Base-by-base conservation (phyloP, 371 early-diverging fungal species). In the Aphelidium insulamus region DNA sequence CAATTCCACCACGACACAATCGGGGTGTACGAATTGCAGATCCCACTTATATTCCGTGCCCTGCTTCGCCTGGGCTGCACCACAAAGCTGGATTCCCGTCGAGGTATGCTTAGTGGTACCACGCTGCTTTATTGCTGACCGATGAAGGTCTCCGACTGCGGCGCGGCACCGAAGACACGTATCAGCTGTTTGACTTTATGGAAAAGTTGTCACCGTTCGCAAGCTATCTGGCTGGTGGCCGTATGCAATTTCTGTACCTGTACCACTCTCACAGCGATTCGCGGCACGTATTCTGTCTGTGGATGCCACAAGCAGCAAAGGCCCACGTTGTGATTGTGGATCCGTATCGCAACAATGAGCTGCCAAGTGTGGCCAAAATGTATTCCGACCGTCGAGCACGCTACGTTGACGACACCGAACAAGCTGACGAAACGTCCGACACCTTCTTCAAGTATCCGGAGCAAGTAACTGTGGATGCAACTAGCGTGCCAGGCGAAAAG, bases 1-100 rank as follows among this genome's bases (percentile, higher is more conserved):
- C 44, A 78, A 72, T n/a, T n/a, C 39, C 76, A 88, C 45, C 78
- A 80, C 7, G 56, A 71, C n/a, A 72, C 85, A 9, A 82, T 77
- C 36, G 86, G 86, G 17, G 85, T 85, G 0, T 95, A 90, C 47
- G 92, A 91, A 55, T 73, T 82, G 0, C 72, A 83, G 35, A 48
- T 88, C 1, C 72, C 84, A 3, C 52, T 80, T 0, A 25, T 74
- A 23, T 65, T 71, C 31, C 69, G 87, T 0, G 87, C 83, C 4
- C 47, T 95, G 27, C 54, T 86, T 15, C 50, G 68, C 19, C 30
- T 88, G 3, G 81, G 82, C 11, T 56, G 11, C 52, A 68, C 46
- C 43, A 56, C 27, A n/a, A n/a, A n/a, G n/a, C n/a, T n/a, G n/a
- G n/a, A n/a, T n/a, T n/a, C n/a, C n/a, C n/a, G n/a, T n/a, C n/a